Conservation (phyloP, 805 yeast genomes). For the Wickerhamiella brachini region DNA sequence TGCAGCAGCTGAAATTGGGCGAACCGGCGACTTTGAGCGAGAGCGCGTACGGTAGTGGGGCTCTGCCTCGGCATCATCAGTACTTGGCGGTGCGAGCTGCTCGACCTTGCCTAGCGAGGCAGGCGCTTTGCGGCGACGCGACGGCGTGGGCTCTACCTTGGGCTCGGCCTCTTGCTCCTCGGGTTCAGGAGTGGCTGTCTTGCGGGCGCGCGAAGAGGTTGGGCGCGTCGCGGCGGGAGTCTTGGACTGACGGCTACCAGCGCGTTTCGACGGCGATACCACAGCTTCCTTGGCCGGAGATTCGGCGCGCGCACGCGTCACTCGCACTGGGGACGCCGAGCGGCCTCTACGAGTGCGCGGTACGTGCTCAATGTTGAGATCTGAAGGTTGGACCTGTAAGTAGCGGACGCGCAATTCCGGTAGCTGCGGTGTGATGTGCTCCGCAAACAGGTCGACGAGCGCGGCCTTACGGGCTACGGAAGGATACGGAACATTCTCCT, state of each 20-base stretch:
- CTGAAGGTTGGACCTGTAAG: slow-evolving; percentile 24
- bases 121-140: slow-evolving; percentile 3
- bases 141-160: not conserved
- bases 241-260: not conserved
- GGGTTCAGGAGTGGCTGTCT: not conserved
- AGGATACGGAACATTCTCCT: slow-evolving; percentile 47
- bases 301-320: not conserved
- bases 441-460: slow-evolving; percentile 46
- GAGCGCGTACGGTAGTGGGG: slow-evolving; percentile 2
- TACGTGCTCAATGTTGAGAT: slow-evolving; percentile 30
- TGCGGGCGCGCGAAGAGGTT: not conserved
- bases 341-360: slow-evolving; percentile 1
- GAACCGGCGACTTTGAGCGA: slow-evolving; percentile 6
- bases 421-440: slow-evolving; percentile 38
- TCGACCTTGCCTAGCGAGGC: not conserved
- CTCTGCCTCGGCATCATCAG: not conserved
- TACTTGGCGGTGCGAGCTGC: not conserved
- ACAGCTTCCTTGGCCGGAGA: not conserved
- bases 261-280: slow-evolving; percentile 1
- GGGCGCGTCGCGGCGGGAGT: not conserved
- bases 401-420: slow-evolving; percentile 27
- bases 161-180: not conserved
- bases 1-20: not conserved
- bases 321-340: not conserved
- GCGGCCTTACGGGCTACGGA: slow-evolving; percentile 55